These are phyloP conservation scores for Kodamaea hsintzibuensis DNA, from an alignment of 805 yeast species.

Conservation along the genomic window DNA sequence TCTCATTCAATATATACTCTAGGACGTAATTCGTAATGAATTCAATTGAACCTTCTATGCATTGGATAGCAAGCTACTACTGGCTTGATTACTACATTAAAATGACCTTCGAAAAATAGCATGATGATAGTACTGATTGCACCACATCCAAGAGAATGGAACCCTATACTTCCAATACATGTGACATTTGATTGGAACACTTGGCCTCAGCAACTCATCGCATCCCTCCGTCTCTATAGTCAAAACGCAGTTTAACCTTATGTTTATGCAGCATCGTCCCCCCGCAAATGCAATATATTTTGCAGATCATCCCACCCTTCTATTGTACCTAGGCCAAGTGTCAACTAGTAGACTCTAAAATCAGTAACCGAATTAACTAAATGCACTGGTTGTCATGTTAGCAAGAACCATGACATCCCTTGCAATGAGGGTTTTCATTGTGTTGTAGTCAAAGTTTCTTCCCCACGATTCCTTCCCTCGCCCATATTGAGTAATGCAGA, in stretches of 20 bases:
- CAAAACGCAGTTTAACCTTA: too few species aligned
- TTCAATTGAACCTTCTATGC: not conserved
- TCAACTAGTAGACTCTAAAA: not conserved
- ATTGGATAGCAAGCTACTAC: not conserved
- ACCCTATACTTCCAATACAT: not conserved
- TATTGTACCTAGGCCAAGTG: not conserved
- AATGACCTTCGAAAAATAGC: not conserved
- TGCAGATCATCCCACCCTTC: not conserved
- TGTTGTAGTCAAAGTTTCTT: not conserved
- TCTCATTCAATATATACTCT: too few species aligned
- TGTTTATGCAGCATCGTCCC: too few species aligned
- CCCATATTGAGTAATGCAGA: too few species aligned
- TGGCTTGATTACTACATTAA: not conserved
- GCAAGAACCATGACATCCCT: not conserved
- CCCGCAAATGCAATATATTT: too few species aligned
- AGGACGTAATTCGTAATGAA: too few species aligned
- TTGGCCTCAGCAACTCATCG: not conserved
- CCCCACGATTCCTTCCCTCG: not conserved
- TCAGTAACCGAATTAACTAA: not conserved
- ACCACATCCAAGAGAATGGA: not conserved
- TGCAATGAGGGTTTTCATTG: not conserved
- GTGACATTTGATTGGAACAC: too few species aligned
- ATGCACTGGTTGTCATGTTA: not conserved
- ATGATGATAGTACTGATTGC: not conserved
- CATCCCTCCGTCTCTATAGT: not conserved